Percentiles rank a stretch among this genome's conserved stretches.
Evolutionary conservation across 129 eudicot species (phyloP).

Genomic region (Silybum marianum): DNA sequence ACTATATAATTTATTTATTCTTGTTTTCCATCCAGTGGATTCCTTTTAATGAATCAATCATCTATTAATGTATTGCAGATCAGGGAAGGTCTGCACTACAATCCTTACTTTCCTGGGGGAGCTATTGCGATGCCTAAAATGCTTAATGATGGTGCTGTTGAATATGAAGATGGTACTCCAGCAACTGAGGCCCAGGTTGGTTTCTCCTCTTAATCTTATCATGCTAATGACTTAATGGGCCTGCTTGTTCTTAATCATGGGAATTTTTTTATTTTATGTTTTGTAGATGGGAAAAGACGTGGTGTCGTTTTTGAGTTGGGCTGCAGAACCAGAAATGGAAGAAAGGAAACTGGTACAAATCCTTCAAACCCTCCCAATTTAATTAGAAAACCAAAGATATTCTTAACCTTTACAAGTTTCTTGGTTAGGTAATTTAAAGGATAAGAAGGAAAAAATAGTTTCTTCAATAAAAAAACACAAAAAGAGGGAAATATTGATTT

Average conservation of each 20-base stretch:
- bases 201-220: not conserved
- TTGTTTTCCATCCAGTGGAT: not conserved
- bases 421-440: not conserved
- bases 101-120: conserved; percentile 98
- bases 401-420: not conserved
- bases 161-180: conserved; percentile 96
- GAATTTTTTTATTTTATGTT: not conserved
- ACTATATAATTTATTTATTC: not conserved
- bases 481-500: not conserved
- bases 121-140: conserved; percentile 99
- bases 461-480: not conserved
- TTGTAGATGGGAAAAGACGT: conserved; percentile 96
- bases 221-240: not conserved
- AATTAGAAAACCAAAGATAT: not conserved
- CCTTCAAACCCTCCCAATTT: conserved; percentile 11
- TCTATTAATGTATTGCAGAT: conserved; percentile 44
- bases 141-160: conserved; percentile 97
- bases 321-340: conserved; percentile 99
- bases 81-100: conserved; percentile 91
- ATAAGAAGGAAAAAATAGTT: not conserved
- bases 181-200: conserved; percentile 97
- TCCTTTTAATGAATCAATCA: not conserved
- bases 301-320: conserved; percentile 84
- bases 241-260: not conserved
- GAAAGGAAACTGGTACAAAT: conserved; percentile 83